These are phyloP conservation scores for Ramicandelaber brevisporus DNA, from an alignment of 192 early-diverging fungal genomes.

Conservation along the genomic window DNA sequence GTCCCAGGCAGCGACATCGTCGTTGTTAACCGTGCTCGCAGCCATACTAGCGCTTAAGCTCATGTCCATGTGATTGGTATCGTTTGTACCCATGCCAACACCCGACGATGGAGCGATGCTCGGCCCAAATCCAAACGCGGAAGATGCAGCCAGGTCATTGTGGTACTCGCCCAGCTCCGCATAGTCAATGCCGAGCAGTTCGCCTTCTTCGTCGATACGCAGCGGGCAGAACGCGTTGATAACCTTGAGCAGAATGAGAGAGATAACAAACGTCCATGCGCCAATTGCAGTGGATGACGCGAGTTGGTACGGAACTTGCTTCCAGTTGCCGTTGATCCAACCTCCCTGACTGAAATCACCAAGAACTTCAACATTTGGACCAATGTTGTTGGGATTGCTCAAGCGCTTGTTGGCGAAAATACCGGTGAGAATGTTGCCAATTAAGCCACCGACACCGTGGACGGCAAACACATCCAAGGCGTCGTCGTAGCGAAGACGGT, in stretches of 20 bases:
- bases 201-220: constrained; percentile 20
- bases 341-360: too few relatives aligned
- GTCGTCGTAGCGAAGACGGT: constrained; percentile 43
- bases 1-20: too few relatives aligned
- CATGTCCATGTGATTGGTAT: too few relatives aligned
- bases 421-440: constrained; percentile 74
- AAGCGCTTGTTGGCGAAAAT: constrained; percentile 64
- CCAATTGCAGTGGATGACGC: constrained; percentile 30
- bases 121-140: too few relatives aligned
- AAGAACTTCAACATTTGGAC: too few relatives aligned
- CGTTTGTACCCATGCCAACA: too few relatives aligned
- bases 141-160: too few relatives aligned
- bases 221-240: constrained; percentile 27
- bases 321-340: constrained; percentile 39
- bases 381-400: constrained; percentile 30
- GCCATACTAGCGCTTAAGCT: too few relatives aligned
- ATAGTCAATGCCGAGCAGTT: constrained; percentile 20
- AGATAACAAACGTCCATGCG: constrained; percentile 29
- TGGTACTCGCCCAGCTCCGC: constrained; percentile 21
- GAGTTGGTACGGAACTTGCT: constrained; percentile 41
- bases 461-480: constrained; percentile 63
- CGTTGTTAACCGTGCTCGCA: too few relatives aligned
- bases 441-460: constrained; percentile 39
- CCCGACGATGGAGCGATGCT: too few relatives aligned
- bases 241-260: constrained; percentile 20